Evolutionary conservation across 2,329 filamentous ascomycete genomes (phyloP).

Genomic region (Scedosporium apiospermum): DNA sequence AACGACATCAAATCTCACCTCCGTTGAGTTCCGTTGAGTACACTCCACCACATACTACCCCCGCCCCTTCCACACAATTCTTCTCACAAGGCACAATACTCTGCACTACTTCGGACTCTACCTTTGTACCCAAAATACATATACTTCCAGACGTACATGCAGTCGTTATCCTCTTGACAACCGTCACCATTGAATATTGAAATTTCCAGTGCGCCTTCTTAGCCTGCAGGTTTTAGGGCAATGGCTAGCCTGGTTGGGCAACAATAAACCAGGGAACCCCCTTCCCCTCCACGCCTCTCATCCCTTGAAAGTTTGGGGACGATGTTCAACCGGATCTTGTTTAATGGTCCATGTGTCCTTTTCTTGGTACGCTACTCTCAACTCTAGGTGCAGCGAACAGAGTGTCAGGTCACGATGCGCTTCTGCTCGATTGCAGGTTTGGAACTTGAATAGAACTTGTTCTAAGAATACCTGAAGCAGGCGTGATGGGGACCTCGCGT

Average conservation of each 20-base stretch:
- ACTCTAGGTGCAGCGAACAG: neutral
- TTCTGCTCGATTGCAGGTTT: too few relatives aligned
- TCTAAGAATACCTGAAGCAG: neutral
- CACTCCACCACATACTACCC: too few relatives aligned
- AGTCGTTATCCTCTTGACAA: neutral
- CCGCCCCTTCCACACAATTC: too few relatives aligned
- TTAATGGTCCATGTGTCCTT: neutral
- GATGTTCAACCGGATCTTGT: neutral
- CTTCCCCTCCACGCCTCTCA: neutral
- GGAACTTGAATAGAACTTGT: neutral
- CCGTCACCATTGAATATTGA: neutral
- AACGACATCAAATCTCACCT: neutral
- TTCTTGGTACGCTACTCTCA: neutral
- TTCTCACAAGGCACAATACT: too few relatives aligned
- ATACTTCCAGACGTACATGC: too few relatives aligned
- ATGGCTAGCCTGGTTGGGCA: slow-evolving; percentile 6
- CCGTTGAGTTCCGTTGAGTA: too few relatives aligned
- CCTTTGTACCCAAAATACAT: too few relatives aligned
- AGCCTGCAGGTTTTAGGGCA: slow-evolving; percentile 3
- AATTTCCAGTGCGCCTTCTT: neutral
- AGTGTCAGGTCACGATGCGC: neutral
- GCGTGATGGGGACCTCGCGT: neutral
- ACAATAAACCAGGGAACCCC: slow-evolving; percentile 1
- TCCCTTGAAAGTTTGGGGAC: neutral
- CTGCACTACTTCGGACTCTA: too few relatives aligned